Base-by-base conservation (phyloP, 441 rosid species). In the Populus hybrid region DNA sequence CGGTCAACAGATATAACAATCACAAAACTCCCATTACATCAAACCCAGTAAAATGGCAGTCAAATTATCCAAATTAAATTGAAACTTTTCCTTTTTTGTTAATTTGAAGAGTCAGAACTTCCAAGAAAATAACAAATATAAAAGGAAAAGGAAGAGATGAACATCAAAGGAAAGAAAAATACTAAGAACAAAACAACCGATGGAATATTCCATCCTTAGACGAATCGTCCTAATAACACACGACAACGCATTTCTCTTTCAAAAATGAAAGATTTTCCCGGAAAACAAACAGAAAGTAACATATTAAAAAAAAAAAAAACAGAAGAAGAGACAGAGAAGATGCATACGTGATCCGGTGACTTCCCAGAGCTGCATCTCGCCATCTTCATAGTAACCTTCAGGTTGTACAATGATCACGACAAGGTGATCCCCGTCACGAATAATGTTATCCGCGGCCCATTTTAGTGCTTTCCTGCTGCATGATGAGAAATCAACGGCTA, bases 281-380 rank as follows among this genome's bases (percentile, higher is more conserved):
- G 68, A 53, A 34, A 19, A 50, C 42, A 28, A 46, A 28, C 34
- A 57, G 8, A 68, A 3, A 28, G 19, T 11, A 6, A 0, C 23
- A 32, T 9, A 72, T 57, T 40, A 3, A 10, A 40, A 9, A 36
- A 18, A 57, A 21, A 71, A 24, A 10, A 21, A 71, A 42, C 12
- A 14, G 35, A 11, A 23, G 32, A 21, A 19, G 40, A n/a, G 70
- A 30, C 28, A 46, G 71, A 42, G 14, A 7, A 61, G 50, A 7
- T 90, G 94, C 99, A 46, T 12, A 46, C 57, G 99, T 65, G 98
- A 89, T 67, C 99, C 99, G 42, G 91, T 89, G 88, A 72, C 83
- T 77, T 69, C 92, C 99, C 98, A 96, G 76, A 96, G 98, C 88
- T 91, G 98, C 86, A 85, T 83, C 91, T 93, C 94, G 78, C 99